phyloP scores from a whole-genome alignment of 495 filamentous ascomycete genomes.

The Penicillium antarcticum region DNA sequence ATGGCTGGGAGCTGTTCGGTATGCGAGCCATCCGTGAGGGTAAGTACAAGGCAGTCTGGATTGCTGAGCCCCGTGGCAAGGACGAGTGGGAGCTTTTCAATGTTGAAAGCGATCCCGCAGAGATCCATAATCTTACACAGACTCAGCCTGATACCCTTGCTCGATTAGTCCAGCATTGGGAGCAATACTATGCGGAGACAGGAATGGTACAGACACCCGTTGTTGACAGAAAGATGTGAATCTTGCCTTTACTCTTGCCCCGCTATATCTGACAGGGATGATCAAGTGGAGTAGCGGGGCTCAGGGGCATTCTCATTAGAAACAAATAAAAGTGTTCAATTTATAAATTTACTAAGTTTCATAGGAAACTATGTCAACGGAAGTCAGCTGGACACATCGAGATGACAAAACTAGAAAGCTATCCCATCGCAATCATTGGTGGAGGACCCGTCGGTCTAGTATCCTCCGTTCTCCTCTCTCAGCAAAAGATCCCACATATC shows the following conservation, averaged over 20 bases:
- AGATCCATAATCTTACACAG: constrained; percentile 39
- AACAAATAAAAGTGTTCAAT: too few species aligned
- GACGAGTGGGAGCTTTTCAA: constrained; percentile 31
- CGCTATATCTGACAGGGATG: too few species aligned
- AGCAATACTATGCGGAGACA: not conserved
- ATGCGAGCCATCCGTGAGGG: constrained; percentile 20
- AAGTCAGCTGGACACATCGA: too few species aligned
- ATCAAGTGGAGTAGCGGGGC: too few species aligned
- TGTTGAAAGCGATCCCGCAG: constrained; percentile 20
- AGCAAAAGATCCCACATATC: constrained; percentile 12
- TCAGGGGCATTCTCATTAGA: too few species aligned
- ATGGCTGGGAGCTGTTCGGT: constrained; percentile 28
- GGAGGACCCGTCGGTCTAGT: constrained; percentile 26
- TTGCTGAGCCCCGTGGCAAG: constrained; percentile 19
- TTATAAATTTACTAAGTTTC: too few species aligned
- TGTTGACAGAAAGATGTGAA: not conserved
- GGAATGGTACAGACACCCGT: not conserved
- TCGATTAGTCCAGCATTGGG: not conserved
- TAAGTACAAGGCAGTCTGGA: constrained; percentile 22
- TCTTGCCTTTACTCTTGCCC: not conserved
- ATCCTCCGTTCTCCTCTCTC: constrained; percentile 20
- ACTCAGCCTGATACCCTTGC: constrained; percentile 24
- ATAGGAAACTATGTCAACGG: too few species aligned
- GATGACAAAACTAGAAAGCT: too few species aligned
- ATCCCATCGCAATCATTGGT: constrained; percentile 12